Percentiles rank a stretch among this genome's conserved stretches.
Evolutionary conservation across 2,329 filamentous ascomycete species (phyloP).

Genomic region (Paraphoma chrysanthemicola): DNA sequence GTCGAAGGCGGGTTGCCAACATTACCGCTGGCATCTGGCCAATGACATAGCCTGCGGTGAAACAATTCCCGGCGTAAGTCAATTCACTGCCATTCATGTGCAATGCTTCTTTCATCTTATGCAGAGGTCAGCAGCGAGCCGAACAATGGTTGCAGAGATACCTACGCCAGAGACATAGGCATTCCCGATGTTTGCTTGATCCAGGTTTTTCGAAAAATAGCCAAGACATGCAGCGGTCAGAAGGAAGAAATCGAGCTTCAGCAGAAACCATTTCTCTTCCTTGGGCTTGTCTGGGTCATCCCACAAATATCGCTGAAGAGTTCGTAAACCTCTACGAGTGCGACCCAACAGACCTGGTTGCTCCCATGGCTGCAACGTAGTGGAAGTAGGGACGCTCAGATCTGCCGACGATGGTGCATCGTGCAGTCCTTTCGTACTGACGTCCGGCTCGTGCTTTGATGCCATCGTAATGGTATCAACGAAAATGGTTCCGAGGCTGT

Average conservation of each 20-base stretch:
- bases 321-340: constrained; percentile 16
- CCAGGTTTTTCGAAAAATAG: constrained; percentile 37
- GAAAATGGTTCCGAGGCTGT: not conserved
- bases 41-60: constrained; percentile 38
- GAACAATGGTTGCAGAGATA: not conserved
- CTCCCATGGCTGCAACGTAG: constrained; percentile 12
- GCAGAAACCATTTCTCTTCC: constrained; percentile 34
- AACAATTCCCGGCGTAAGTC: constrained; percentile 37
- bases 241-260: constrained; percentile 39
- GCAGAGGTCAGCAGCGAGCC: not conserved
- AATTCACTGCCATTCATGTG: constrained; percentile 39
- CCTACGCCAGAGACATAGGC: constrained; percentile 40
- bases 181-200: constrained; percentile 37
- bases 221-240: constrained; percentile 31
- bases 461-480: not conserved
- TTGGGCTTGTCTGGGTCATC: constrained; percentile 24
- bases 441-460: not conserved
- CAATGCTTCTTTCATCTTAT: constrained; percentile 39
- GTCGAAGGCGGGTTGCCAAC: constrained; percentile 28
- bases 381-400: not conserved
- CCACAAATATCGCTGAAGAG: constrained; percentile 27
- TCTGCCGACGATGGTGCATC: constrained; percentile 12
- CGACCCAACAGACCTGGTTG: constrained; percentile 19
- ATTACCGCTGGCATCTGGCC: constrained; percentile 39
- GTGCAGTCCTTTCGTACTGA: constrained; percentile 3